These are phyloP conservation scores for Hansenula sp. DNA, from an alignment of 1,139 yeast species.

Conservation along the genomic window DNA sequence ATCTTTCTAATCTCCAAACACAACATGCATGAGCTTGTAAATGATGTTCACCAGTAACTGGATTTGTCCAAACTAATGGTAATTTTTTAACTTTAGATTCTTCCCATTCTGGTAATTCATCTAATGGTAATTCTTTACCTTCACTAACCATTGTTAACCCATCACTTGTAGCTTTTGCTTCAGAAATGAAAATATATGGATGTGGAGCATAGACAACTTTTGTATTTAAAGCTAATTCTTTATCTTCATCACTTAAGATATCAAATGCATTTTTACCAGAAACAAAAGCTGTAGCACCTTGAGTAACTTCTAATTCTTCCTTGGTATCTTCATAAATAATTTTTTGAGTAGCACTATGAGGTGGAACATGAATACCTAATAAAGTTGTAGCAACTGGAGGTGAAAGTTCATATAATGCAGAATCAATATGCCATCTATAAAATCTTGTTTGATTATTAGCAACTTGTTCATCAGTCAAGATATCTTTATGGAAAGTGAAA, in stretches of 20 bases:
- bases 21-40: constrained; percentile 87
- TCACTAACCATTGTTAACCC: constrained; percentile 84
- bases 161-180: constrained; percentile 77
- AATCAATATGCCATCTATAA: constrained; percentile 92
- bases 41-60: constrained; percentile 78
- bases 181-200: constrained; percentile 79
- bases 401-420: constrained; percentile 77
- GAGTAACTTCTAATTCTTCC: constrained; percentile 61
- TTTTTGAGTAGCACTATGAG: constrained; percentile 31
- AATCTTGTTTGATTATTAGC: constrained; percentile 65
- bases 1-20: constrained; percentile 58
- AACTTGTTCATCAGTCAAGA: constrained; percentile 58
- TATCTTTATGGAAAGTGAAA: constrained; percentile 67
- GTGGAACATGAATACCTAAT: constrained; percentile 77
- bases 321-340: constrained; percentile 65
- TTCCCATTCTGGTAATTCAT: constrained; percentile 79
- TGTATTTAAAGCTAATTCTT: constrained; percentile 67
- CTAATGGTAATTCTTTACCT: constrained; percentile 61
- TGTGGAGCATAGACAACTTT: constrained; percentile 87
- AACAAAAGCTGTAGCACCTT: constrained; percentile 86
- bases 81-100: constrained; percentile 65
- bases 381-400: constrained; percentile 85
- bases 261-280: constrained; percentile 77
- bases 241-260: constrained; percentile 59
- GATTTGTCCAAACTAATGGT: constrained; percentile 91